Percentiles rank a stretch among this genome's conserved stretches.
Evolutionary conservation across 345 rosid genomes (phyloP).

Genomic region (Populus tremula): DNA sequence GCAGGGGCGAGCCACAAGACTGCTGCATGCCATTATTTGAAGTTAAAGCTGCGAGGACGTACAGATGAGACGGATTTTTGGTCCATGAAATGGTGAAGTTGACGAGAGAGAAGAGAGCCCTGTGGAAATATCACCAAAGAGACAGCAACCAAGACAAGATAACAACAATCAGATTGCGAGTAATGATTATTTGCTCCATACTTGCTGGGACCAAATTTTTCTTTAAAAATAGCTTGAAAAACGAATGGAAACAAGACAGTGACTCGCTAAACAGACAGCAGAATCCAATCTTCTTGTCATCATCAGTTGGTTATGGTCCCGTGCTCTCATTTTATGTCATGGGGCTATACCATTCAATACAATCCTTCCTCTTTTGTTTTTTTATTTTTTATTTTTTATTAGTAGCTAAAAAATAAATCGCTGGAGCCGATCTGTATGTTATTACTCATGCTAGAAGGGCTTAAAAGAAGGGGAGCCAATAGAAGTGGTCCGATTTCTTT

Average conservation of each 20-base stretch:
- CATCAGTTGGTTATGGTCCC: neutral
- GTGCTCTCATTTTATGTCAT: neutral
- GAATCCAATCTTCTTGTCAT: neutral
- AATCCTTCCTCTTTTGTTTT: neutral
- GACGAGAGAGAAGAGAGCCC: conserved; percentile 2
- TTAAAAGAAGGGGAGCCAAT: neutral
- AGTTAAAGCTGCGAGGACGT: neutral
- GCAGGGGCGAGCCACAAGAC: neutral
- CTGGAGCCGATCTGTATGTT: no score
- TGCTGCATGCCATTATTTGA: neutral
- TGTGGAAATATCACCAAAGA: conserved; percentile 5
- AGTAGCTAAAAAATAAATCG: neutral
- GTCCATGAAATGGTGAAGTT: conserved; percentile 5
- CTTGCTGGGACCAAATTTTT: conserved; percentile 7
- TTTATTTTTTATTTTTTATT: no score
- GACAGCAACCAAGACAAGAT: neutral
- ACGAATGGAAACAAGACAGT: neutral
- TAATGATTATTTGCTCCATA: neutral
- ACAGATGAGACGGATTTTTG: conserved; percentile 6
- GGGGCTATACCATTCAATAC: neutral
- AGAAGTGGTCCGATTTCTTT: conserved; percentile 22
- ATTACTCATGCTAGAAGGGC: neutral
- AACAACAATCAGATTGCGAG: neutral
- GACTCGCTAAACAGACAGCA: neutral
- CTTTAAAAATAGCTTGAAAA: conserved; percentile 5